Percentiles rank a stretch among this genome's conserved stretches.
Evolutionary conservation across 1,284 basidiomycete genomes (phyloP).

Genomic region (Marasmius fiardii): DNA sequence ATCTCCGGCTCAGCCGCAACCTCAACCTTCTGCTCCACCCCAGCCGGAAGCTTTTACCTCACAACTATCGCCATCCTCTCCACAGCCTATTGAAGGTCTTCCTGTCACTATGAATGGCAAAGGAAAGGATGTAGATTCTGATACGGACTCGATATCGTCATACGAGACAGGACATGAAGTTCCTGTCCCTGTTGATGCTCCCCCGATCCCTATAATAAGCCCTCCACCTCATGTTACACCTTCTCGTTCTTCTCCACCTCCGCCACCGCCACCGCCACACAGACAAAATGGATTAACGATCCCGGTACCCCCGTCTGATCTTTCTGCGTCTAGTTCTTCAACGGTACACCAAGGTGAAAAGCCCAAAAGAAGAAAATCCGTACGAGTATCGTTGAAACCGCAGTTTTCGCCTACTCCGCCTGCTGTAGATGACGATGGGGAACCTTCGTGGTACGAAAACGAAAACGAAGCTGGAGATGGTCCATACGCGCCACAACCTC

Average conservation of each 20-base stretch:
- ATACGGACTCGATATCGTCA: slow-evolving; percentile 48
- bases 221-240: background rate
- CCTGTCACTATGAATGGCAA: background rate
- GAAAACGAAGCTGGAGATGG: too few species aligned
- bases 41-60: background rate
- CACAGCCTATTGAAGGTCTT: background rate
- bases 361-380: slow-evolving; percentile 58
- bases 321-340: background rate
- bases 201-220: background rate
- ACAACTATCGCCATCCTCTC: background rate
- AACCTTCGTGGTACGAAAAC: slow-evolving; percentile 22
- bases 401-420: slow-evolving; percentile 71
- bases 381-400: slow-evolving; percentile 68
- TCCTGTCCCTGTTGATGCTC: slow-evolving; percentile 27
- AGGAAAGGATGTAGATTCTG: slow-evolving; percentile 24
- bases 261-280: background rate
- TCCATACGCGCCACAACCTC: too few species aligned
- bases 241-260: background rate
- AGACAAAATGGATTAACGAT: background rate
- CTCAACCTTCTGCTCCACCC: background rate
- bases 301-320: background rate
- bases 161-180: slow-evolving; percentile 59
- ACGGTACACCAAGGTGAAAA: slow-evolving; percentile 21
- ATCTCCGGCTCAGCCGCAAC: slow-evolving; percentile 30
- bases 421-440: slow-evolving; percentile 55